phyloP scores from a whole-genome alignment of 2,329 filamentous ascomycete genomes.

The Leptographium radiaticola region DNA sequence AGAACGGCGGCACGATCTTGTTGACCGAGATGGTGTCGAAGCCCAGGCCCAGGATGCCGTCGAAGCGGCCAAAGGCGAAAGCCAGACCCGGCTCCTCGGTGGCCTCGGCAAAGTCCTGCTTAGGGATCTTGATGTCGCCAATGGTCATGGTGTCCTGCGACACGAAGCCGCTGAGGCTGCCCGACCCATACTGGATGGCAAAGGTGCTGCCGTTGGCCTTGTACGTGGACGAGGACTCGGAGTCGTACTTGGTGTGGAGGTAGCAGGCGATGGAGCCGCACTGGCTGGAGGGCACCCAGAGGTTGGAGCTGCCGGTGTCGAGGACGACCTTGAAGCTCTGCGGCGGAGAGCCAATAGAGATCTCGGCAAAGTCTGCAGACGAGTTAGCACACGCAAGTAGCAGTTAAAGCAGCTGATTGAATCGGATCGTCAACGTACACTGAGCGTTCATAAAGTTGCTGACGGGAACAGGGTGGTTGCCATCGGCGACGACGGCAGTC shows the following conservation, averaged over 20 bases:
- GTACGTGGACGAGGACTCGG: slow-evolving; percentile 75
- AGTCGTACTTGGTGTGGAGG: slow-evolving; percentile 94
- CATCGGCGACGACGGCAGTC: slow-evolving; percentile 51
- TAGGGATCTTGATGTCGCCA: slow-evolving; percentile 76
- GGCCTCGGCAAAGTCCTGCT: slow-evolving; percentile 92
- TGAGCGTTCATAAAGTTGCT: slow-evolving; percentile 98
- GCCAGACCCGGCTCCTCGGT: slow-evolving; percentile 91
- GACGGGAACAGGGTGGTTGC: slow-evolving; percentile 71
- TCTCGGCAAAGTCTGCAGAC: slow-evolving; percentile 81
- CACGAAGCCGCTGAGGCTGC: slow-evolving; percentile 83
- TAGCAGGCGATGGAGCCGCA: slow-evolving; percentile 97
- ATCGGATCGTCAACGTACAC: slow-evolving; percentile 47
- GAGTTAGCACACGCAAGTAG: not conserved
- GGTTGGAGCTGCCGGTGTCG: slow-evolving; percentile 96
- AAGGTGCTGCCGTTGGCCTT: slow-evolving; percentile 89
- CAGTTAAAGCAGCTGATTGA: not conserved
- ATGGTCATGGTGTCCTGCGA: slow-evolving; percentile 80
- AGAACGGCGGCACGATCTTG: slow-evolving; percentile 86
- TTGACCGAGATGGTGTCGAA: slow-evolving; percentile 98
- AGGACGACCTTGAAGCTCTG: slow-evolving; percentile 98
- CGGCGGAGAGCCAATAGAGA: slow-evolving; percentile 79
- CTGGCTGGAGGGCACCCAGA: slow-evolving; percentile 87
- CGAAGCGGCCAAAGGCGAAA: slow-evolving; percentile 94
- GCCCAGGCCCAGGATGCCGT: slow-evolving; percentile 89
- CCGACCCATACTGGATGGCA: slow-evolving; percentile 90